phyloP scores from a whole-genome alignment of 768 basidiomycete genomes.

The Amanita molliuscula region DNA sequence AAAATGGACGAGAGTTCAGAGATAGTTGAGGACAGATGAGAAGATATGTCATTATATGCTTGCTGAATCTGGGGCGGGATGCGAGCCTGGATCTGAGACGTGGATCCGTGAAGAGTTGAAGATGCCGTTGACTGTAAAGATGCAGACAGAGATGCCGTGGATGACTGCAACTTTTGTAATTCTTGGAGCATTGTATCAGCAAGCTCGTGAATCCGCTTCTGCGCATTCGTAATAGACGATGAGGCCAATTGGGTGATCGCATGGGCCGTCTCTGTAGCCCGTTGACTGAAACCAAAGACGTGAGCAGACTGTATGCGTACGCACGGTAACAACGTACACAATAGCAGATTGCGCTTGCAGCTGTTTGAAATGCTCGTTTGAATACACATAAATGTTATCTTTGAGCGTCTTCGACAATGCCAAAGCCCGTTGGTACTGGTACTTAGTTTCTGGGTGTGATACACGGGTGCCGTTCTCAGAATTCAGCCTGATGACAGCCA shows the following conservation, averaged over 20 bases:
- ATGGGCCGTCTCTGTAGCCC: constrained; percentile 57
- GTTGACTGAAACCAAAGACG: constrained; percentile 36
- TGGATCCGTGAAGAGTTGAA: constrained; percentile 21
- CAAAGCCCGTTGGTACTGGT: constrained; percentile 70
- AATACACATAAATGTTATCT: constrained; percentile 54
- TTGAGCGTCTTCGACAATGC: constrained; percentile 54
- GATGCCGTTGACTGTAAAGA: constrained; percentile 24
- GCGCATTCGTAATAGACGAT: constrained; percentile 42
- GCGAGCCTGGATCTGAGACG: constrained; percentile 28
- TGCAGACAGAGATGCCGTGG: constrained; percentile 39
- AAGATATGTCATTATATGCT: constrained; percentile 41
- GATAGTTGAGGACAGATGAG: constrained; percentile 33
- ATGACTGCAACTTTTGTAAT: constrained; percentile 54
- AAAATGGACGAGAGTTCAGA: constrained; percentile 45
- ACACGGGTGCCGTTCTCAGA: constrained; percentile 34
- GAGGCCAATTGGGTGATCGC: constrained; percentile 51
- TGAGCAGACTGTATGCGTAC: constrained; percentile 5
- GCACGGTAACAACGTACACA: constrained; percentile 33
- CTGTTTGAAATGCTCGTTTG: constrained; percentile 62
- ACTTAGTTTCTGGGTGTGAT: constrained; percentile 43
- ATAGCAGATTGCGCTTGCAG: constrained; percentile 55
- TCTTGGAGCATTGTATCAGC: constrained; percentile 59
- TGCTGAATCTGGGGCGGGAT: constrained; percentile 53
- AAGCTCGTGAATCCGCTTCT: constrained; percentile 45
- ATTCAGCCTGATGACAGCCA: constrained; percentile 38